phyloP scores from a whole-genome alignment of 176 grass and related monocot species.

The Eragrostis nindensis region DNA sequence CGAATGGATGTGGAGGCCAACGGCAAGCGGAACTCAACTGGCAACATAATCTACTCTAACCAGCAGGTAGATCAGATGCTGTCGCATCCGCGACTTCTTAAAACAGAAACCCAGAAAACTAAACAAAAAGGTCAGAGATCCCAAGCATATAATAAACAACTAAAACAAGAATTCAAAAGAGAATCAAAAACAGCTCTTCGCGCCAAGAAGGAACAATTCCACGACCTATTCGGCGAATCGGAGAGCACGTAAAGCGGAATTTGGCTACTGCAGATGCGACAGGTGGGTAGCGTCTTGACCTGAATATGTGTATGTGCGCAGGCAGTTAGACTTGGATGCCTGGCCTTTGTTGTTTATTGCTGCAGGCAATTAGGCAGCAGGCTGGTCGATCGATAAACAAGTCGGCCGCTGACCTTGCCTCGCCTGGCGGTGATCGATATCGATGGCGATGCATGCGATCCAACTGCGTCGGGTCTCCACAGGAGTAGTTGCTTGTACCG shows the following conservation, averaged over 20 bases:
- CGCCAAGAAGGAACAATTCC: background rate
- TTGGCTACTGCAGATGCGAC: slow-evolving; percentile 49
- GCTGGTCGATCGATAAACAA: slow-evolving; percentile 30
- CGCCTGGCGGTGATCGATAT: background rate
- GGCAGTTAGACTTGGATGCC: background rate
- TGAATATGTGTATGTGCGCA: background rate
- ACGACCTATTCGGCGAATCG: background rate
- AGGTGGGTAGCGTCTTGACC: background rate
- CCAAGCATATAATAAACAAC: background rate
- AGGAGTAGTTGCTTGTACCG: slow-evolving; percentile 22
- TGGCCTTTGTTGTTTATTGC: background rate
- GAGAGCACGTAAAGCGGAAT: slow-evolving; percentile 36
- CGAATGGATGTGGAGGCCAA: slow-evolving; percentile 37
- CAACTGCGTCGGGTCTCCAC: slow-evolving; percentile 52
- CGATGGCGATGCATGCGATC: slow-evolving; percentile 22
- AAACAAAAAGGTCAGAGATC: slow-evolving; percentile 38
- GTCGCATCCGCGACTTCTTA: background rate
- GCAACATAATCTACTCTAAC: background rate
- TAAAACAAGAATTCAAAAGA: slow-evolving; percentile 6
- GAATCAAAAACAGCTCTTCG: slow-evolving; percentile 22
- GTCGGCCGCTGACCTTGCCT: slow-evolving; percentile 40
- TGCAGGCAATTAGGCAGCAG: slow-evolving; percentile 25
- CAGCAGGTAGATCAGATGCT: slow-evolving; percentile 24
- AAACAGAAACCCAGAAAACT: background rate
- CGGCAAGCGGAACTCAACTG: slow-evolving; percentile 25